Evolutionary conservation across 805 yeast genomes (phyloP), one percentile per base, ranked within the genome.

Genomic region (Millerozyma acaciae): DNA sequence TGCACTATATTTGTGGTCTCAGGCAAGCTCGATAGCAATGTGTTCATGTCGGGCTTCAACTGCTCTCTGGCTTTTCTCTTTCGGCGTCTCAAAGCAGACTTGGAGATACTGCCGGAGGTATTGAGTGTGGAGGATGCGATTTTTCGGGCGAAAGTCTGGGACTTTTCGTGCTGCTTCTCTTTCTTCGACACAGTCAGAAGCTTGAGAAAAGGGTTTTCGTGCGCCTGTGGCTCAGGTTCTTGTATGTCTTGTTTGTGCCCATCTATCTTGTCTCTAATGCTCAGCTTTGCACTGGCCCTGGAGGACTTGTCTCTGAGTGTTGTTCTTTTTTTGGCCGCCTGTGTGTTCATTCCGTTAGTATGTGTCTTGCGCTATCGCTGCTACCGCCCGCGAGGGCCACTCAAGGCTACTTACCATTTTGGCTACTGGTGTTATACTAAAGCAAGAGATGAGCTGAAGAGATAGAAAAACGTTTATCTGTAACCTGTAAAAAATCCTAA

Each of bases 41-140:
- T 93, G 33, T 70, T 65, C 75, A 84, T 70, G 47, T 78, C 72
- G 4, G 89, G 86, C 45, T 74, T 75, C 39, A 84, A 60, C 43
- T 79, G 75, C 36, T 81, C 83, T 45, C 72, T 74, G 30, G 68
- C 65, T 45, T 70, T 74, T 43, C 74, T 65, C 43, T 84, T 75
- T 46, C 80, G 79, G 43, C 86, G 70, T 50, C 86, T 70, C 3
- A 71, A 40, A 0, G 87, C 65, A 5, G 86, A 78, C 51, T 83
- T 84, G 14, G 87, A 78, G 26, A 84, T 67, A 15, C 75, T 73
- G 12, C 65, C 48, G 47, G 66, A 47, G 37, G 68, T 50, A 31
- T 58, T 60, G 38, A 54, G 50, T 9, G 62, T 51, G 14, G 46
- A 51, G 30, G 58, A 53, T 20, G 41, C 41, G 30, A 60, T 37